Base-by-base conservation (phyloP, 768 basidiomycete species). In the Hemileccinum impolitum region DNA sequence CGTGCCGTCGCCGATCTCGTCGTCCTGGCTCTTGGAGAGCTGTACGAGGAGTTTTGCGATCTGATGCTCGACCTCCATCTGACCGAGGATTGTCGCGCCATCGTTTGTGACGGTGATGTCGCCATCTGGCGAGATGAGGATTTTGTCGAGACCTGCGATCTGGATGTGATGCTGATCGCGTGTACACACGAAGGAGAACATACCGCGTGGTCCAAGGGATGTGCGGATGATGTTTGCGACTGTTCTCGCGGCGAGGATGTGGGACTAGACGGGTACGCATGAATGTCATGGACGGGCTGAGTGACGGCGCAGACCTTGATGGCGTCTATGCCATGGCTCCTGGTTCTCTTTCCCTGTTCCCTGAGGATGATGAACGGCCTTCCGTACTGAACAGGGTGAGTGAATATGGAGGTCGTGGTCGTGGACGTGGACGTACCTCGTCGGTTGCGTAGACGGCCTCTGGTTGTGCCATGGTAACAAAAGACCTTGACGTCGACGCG, bases 41-140 rank as follows among this genome's bases (percentile, higher is more conserved):
- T 97, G 90, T 2, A 99, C 96, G 30, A 99, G 80, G 39, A 99
- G 80, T 72, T 96, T 99, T 51, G 96, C 96, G 63, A 99, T 95
- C 74, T 95, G 95, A 66, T 99, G 95, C 63, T 98, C 95, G 44
- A 98, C 94, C 69, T 96, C 92, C 94, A 99, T 97, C 75, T 97
- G 95, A 19, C 93, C 83, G 48, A 99, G 76, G 59, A 99, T 99
- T 19, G 96, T 99, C 6, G 96, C 96, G 43, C 96, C 96, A 70
- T 99, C 96, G 71, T 99, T 99, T 13, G 96, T 98, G 32, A 98
- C 95, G 28, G 94, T 98, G 62, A 99, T 98, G 61, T 99, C 96
- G 42, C 96, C 96, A 75, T 98, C 96, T 18, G 94, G 86, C 25
- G 90, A 92, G 58, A 94, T 92, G 59, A 94, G 79, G 61, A 94